Conservation (phyloP, 2,329 filamentous ascomycete species). For the Dactylella cylindrospora region DNA sequence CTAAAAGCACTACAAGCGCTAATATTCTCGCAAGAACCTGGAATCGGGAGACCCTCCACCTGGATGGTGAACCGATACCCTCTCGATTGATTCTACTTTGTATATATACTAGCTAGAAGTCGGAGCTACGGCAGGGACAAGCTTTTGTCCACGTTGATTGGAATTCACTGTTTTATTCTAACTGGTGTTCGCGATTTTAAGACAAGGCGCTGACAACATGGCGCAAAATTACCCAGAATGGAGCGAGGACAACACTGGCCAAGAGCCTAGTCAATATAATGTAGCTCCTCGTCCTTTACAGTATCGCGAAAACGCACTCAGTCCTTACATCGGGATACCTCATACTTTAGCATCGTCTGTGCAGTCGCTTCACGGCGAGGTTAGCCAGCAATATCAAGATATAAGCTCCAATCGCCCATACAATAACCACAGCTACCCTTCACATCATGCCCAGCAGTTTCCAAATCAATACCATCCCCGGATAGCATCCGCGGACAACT, state of each 20-base stretch:
- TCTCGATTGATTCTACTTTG: too few species aligned
- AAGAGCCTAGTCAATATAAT: constrained; percentile 15
- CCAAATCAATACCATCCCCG: constrained; percentile 19
- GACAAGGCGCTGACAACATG: constrained; percentile 18
- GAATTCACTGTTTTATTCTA: too few species aligned
- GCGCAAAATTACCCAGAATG: constrained; percentile 35
- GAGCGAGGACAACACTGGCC: constrained; percentile 16
- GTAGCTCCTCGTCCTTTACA: constrained; percentile 34
- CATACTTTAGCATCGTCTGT: constrained; percentile 23
- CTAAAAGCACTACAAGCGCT: too few species aligned
- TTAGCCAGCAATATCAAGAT: constrained; percentile 35
- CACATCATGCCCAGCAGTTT: not conserved
- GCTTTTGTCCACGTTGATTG: constrained; percentile 43
- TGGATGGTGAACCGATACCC: too few species aligned
- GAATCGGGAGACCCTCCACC: too few species aligned
- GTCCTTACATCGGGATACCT: constrained; percentile 15
- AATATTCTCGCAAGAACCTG: too few species aligned
- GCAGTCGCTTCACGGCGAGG: constrained; percentile 37
- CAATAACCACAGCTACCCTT: not conserved
- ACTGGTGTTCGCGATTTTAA: too few species aligned
- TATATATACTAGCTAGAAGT: constrained; percentile 36
- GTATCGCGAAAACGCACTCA: constrained; percentile 25
- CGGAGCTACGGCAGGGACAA: constrained; percentile 33
- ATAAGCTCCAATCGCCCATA: constrained; percentile 21
- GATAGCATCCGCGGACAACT: constrained; percentile 20